These are phyloP conservation scores for Albifimbria verrucaria DNA, from an alignment of 2,329 filamentous ascomycete species.

Conservation along the genomic window DNA sequence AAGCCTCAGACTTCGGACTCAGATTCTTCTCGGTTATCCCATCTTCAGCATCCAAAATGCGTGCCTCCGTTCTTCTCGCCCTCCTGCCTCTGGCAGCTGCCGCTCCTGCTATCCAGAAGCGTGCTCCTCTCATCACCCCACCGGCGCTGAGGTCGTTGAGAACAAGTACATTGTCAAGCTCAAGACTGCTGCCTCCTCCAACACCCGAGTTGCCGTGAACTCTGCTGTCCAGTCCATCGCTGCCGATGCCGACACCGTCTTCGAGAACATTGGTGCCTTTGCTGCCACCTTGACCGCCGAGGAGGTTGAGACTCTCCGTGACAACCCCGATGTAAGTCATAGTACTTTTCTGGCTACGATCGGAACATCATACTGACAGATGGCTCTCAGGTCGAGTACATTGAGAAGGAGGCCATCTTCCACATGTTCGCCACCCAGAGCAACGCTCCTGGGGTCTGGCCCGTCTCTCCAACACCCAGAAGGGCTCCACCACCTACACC, in stretches of 20 bases:
- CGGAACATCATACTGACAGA: background rate
- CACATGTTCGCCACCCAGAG: slow-evolving; percentile 23
- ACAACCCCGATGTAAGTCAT: slow-evolving; percentile 8
- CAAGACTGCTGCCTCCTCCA: slow-evolving; percentile 2
- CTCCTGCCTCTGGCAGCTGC: slow-evolving; percentile 11
- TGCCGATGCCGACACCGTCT: slow-evolving; percentile 11
- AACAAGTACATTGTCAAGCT: slow-evolving; percentile 18
- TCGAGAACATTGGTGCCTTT: slow-evolving; percentile 12
- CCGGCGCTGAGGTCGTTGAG: slow-evolving; percentile 9
- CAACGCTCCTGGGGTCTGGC: slow-evolving; percentile 35
- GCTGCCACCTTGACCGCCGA: slow-evolving; percentile 11
- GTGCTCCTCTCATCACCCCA: slow-evolving; percentile 13
- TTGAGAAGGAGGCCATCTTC: slow-evolving; percentile 30
- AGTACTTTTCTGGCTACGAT: background rate
- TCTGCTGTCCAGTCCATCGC: slow-evolving; percentile 6
- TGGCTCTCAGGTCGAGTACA: slow-evolving; percentile 22
- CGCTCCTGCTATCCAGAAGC: slow-evolving; percentile 21
- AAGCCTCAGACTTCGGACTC: slow-evolving; percentile 2
- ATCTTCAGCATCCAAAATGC: slow-evolving; percentile 6
- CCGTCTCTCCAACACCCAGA: slow-evolving; percentile 26
- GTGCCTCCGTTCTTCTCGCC: slow-evolving; percentile 9
- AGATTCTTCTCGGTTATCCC: background rate
- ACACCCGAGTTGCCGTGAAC: background rate
- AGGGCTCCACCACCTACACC: slow-evolving; percentile 22
- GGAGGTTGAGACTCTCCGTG: slow-evolving; percentile 11